These are phyloP conservation scores for Singerocomus rubriflavus DNA, from an alignment of 1,284 basidiomycete genomes.

Conservation along the genomic window DNA sequence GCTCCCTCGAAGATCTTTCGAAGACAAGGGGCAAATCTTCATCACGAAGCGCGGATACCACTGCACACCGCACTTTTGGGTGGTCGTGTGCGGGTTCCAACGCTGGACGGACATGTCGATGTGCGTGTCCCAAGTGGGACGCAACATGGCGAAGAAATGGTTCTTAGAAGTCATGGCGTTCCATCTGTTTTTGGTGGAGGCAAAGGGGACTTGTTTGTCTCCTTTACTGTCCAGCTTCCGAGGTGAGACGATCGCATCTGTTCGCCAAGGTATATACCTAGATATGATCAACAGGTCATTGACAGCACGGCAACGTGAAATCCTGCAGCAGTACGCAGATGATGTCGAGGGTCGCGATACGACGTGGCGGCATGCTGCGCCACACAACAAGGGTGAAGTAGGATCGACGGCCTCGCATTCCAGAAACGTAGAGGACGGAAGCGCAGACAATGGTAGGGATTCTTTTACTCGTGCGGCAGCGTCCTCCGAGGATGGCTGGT, in stretches of 20 bases:
- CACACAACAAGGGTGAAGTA: constrained; percentile 19
- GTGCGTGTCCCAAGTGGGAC: constrained; percentile 92
- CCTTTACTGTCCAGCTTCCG: constrained; percentile 87
- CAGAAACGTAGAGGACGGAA: constrained; percentile 29
- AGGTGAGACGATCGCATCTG: constrained; percentile 54
- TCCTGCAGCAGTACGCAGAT: constrained; percentile 90
- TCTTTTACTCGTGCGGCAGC: constrained; percentile 57
- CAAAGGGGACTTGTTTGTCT: constrained; percentile 89
- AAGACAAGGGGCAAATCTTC: constrained; percentile 90
- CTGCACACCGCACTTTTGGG: constrained; percentile 91
- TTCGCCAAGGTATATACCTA: constrained; percentile 17
- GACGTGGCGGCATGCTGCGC: constrained; percentile 21
- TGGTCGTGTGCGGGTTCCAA: constrained; percentile 90
- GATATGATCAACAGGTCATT: constrained; percentile 57
- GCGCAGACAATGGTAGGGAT: constrained; percentile 65
- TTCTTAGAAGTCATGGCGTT: constrained; percentile 88
- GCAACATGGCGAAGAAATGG: constrained; percentile 96
- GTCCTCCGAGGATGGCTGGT: constrained; percentile 55
- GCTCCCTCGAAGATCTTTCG: constrained; percentile 82
- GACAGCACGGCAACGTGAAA: constrained; percentile 79
- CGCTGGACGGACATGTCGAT: constrained; percentile 94
- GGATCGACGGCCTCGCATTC: constrained; percentile 26
- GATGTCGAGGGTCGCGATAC: constrained; percentile 74
- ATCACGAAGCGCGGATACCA: constrained; percentile 90
- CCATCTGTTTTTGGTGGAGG: constrained; percentile 63